These are phyloP conservation scores for Malassezia vespertilionis DNA, from an alignment of 1,284 basidiomycete genomes.

Conservation along the genomic window DNA sequence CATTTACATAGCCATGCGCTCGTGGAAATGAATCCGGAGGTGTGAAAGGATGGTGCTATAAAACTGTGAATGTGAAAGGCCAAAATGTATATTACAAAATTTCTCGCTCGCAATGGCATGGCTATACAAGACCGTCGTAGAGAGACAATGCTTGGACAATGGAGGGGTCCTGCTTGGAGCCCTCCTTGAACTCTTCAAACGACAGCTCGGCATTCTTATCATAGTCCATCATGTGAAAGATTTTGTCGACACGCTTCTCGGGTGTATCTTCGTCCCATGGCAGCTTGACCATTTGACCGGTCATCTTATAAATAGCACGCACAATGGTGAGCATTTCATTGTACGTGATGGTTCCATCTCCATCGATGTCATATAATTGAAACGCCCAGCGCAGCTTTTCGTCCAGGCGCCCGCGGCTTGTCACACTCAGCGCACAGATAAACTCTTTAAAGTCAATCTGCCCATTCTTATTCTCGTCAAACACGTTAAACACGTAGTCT, in stretches of 20 bases:
- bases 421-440: constrained; percentile 91
- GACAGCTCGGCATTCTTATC: constrained; percentile 46
- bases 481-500: constrained; percentile 86
- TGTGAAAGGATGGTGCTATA: background rate
- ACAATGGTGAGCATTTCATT: constrained; percentile 69
- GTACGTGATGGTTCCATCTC: constrained; percentile 40
- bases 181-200: constrained; percentile 47
- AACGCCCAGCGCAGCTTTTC: constrained; percentile 99
- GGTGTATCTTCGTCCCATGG: constrained; percentile 97
- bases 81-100: background rate
- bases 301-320: constrained; percentile 47
- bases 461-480: constrained; percentile 47
- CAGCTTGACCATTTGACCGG: constrained; percentile 92
- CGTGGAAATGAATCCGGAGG: constrained; percentile 10
- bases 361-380: constrained; percentile 97
- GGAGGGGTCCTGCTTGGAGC: constrained; percentile 45
- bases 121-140: constrained; percentile 31
- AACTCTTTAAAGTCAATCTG: constrained; percentile 59
- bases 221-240: constrained; percentile 45
- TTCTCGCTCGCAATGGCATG: too few relatives aligned
- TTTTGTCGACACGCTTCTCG: constrained; percentile 58
- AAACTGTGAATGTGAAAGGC: background rate
- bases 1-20: constrained; percentile 16
- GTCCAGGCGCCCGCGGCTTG: constrained; percentile 81
- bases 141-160: constrained; percentile 44